phyloP scores from a whole-genome alignment of 805 yeast genomes.

The Hanseniaspora vineae region DNA sequence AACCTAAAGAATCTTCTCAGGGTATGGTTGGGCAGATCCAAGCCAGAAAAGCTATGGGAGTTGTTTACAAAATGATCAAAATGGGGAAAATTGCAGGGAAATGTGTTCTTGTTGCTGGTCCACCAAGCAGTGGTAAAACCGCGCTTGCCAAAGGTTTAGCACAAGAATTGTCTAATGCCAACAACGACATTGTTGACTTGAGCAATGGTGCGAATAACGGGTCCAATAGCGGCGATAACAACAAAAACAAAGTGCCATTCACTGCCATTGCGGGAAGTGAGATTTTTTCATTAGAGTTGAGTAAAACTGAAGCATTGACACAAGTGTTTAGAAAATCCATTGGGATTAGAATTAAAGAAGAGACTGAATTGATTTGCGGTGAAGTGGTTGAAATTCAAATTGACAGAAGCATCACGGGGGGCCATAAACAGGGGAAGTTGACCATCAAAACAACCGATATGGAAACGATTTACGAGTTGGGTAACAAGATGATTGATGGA shows the following conservation, averaged over 20 bases:
- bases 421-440: conserved; percentile 95
- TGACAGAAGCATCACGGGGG: conserved; percentile 89
- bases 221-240: conserved; percentile 1
- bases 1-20: conserved; percentile 68
- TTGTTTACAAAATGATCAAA: conserved; percentile 83
- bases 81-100: conserved; percentile 94
- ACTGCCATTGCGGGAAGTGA: conserved; percentile 93
- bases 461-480: conserved; percentile 96
- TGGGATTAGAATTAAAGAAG: conserved; percentile 91
- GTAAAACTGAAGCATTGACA: conserved; percentile 91
- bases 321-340: conserved; percentile 94
- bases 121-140: conserved; percentile 97
- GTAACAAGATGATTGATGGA: conserved; percentile 88
- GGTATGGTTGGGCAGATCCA: conserved; percentile 97
- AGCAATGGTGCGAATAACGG: conserved; percentile 14
- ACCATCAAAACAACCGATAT: conserved; percentile 96
- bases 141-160: conserved; percentile 93
- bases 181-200: not conserved
- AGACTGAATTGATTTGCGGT: conserved; percentile 95
- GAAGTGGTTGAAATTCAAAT: conserved; percentile 96
- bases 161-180: conserved; percentile 45
- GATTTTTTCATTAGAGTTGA: conserved; percentile 78
- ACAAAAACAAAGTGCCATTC: conserved; percentile 54
- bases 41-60: conserved; percentile 94
- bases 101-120: conserved; percentile 92